Conservation (phyloP, 139 green algal genomes). For the Choricystis sp. region DNA sequence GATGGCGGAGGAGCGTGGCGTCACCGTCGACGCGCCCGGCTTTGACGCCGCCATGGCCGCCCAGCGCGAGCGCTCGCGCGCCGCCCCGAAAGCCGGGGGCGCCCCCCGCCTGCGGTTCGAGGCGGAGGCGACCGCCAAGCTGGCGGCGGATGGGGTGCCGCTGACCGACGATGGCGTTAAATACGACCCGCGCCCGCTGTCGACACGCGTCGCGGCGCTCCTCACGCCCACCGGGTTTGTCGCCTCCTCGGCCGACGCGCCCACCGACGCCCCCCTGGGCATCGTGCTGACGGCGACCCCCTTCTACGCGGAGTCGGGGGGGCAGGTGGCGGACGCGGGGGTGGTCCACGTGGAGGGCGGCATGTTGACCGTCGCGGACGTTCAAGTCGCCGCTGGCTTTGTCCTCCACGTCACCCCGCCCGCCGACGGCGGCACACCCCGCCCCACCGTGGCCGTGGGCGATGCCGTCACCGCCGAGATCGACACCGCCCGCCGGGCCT, state of each 20-base stretch:
- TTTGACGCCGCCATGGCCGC: constrained; percentile 60
- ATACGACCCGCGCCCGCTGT: constrained; percentile 36
- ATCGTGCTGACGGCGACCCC: constrained; percentile 75
- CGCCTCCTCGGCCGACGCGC: constrained; percentile 23
- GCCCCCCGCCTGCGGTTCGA: constrained; percentile 61
- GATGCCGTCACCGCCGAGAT: constrained; percentile 46
- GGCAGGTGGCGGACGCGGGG: constrained; percentile 71
- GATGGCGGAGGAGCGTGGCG: constrained; percentile 81
- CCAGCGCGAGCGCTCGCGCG: constrained; percentile 52
- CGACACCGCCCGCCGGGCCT: constrained; percentile 59
- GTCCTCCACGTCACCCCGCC: constrained; percentile 72
- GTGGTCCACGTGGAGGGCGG: constrained; percentile 18
- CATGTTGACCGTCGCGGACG: constrained; percentile 18
- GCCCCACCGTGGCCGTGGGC: constrained; percentile 32
- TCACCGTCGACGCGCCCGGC: constrained; percentile 65
- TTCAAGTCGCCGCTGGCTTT: constrained; percentile 77
- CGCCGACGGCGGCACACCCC: background rate
- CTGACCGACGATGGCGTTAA: constrained; percentile 76
- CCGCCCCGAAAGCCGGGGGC: constrained; percentile 27
- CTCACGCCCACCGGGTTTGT: constrained; percentile 51
- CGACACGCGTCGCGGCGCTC: constrained; percentile 62
- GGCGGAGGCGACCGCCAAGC: constrained; percentile 65
- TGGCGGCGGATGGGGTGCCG: constrained; percentile 31
- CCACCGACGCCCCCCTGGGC: constrained; percentile 38
- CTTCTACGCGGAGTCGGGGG: constrained; percentile 89